These are phyloP conservation scores for Ustilago vetiveriae DNA, from an alignment of 1,284 basidiomycete species.

Conservation along the genomic window DNA sequence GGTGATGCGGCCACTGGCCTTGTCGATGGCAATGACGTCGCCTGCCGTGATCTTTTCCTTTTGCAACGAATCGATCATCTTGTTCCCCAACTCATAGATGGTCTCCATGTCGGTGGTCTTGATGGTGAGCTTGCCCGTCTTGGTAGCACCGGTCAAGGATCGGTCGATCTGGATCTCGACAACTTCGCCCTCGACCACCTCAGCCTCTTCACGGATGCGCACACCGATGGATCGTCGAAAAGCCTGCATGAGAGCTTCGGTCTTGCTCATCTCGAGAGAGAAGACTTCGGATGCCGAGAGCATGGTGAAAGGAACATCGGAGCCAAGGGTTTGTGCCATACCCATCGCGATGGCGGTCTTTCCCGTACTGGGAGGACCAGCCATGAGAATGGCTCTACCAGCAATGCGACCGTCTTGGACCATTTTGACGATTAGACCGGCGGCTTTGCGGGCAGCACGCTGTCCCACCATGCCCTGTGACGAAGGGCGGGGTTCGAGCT, in stretches of 20 bases:
- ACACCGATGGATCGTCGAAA: slow-evolving; percentile 95
- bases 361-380: slow-evolving; percentile 93
- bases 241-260: slow-evolving; percentile 95
- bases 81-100: slow-evolving; percentile 96
- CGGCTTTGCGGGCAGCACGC: slow-evolving; percentile 91
- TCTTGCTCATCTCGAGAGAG: slow-evolving; percentile 94
- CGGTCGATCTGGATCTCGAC: slow-evolving; percentile 98
- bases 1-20: slow-evolving; percentile 92
- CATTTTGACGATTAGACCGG: slow-evolving; percentile 97
- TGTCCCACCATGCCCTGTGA: slow-evolving; percentile 97
- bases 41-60: slow-evolving; percentile 98
- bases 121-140: slow-evolving; percentile 95
- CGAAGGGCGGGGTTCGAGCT: slow-evolving; percentile 86
- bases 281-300: slow-evolving; percentile 97
- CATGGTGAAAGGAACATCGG: slow-evolving; percentile 96
- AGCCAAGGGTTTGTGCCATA: slow-evolving; percentile 93
- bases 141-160: slow-evolving; percentile 94
- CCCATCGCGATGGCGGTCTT: slow-evolving; percentile 96
- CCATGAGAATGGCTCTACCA: slow-evolving; percentile 92
- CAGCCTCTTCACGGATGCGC: slow-evolving; percentile 95
- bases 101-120: slow-evolving; percentile 99
- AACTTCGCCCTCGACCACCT: slow-evolving; percentile 96
- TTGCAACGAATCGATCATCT: slow-evolving; percentile 97
- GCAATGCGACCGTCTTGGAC: slow-evolving; percentile 94
- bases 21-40: slow-evolving; percentile 95